These are phyloP conservation scores for Pichia sp. DNA, from an alignment of 1,139 yeast genomes.

Conservation along the genomic window DNA sequence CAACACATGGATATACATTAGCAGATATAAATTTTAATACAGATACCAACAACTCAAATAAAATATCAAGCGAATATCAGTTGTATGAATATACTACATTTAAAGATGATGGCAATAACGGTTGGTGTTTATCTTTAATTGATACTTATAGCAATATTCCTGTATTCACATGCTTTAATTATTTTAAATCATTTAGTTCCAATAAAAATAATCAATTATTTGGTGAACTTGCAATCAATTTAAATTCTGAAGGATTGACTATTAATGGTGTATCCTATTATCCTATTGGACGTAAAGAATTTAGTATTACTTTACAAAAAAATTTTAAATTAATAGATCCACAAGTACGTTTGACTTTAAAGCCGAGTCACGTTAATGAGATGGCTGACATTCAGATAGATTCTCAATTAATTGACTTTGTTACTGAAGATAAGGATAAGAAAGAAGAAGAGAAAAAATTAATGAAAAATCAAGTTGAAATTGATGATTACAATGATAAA, in stretches of 20 bases:
- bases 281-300: neutral
- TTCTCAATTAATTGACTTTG: neutral
- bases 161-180: constrained; percentile 4
- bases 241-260: neutral
- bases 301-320: neutral
- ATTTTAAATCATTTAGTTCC: neutral
- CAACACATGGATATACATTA: neutral
- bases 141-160: neutral
- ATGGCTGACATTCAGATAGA: neutral
- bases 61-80: neutral
- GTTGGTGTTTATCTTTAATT: constrained; percentile 3
- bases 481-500: neutral
- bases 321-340: constrained; percentile 1
- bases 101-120: neutral
- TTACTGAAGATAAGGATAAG: neutral
- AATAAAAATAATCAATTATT: neutral
- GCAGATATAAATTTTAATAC: neutral
- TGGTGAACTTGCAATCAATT: constrained; percentile 1
- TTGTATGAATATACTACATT: neutral
- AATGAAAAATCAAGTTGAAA: neutral
- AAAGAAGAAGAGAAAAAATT: neutral
- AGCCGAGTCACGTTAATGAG: neutral
- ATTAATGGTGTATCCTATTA: neutral
- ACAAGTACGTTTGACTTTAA: constrained; percentile 2
- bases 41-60: neutral